Percentiles rank a stretch among this genome's conserved stretches.
phyloP scores from a whole-genome alignment of 1,284 basidiomycete species.

The Athelia sp. region DNA sequence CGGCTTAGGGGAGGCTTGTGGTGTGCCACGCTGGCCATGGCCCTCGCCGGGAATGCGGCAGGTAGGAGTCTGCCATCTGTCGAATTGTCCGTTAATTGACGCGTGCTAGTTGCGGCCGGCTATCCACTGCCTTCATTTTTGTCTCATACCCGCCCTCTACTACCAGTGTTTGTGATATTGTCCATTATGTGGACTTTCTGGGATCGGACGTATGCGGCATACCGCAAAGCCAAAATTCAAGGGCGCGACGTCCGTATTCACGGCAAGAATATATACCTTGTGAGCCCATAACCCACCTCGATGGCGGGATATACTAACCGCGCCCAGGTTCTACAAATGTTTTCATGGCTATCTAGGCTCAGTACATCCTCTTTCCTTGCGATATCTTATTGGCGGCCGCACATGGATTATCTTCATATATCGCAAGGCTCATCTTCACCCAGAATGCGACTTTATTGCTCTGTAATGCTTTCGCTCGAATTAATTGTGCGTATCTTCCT shows the following conservation, averaged over 20 bases:
- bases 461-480: constrained; percentile 41
- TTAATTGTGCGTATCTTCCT: constrained; percentile 37
- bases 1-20: constrained; percentile 59
- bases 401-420: constrained; percentile 33
- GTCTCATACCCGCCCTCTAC: constrained; percentile 12
- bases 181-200: constrained; percentile 70
- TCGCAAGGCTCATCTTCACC: constrained; percentile 28
- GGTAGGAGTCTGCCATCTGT: constrained; percentile 31
- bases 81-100: constrained; percentile 16
- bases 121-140: constrained; percentile 13
- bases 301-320: neutral
- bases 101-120: constrained; percentile 21
- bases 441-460: constrained; percentile 40
- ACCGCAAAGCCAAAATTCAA: constrained; percentile 54
- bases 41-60: constrained; percentile 36
- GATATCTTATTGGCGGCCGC: constrained; percentile 35
- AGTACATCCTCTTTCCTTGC: constrained; percentile 43
- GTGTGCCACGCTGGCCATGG: constrained; percentile 38
- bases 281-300: constrained; percentile 25
- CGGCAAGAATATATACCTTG: constrained; percentile 60
- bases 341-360: constrained; percentile 52
- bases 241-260: constrained; percentile 61
- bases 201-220: constrained; percentile 69
- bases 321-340: constrained; percentile 49
- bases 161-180: constrained; percentile 45